Conservation (phyloP, 345 rosid genomes). For the Conringia planisiliqua region DNA sequence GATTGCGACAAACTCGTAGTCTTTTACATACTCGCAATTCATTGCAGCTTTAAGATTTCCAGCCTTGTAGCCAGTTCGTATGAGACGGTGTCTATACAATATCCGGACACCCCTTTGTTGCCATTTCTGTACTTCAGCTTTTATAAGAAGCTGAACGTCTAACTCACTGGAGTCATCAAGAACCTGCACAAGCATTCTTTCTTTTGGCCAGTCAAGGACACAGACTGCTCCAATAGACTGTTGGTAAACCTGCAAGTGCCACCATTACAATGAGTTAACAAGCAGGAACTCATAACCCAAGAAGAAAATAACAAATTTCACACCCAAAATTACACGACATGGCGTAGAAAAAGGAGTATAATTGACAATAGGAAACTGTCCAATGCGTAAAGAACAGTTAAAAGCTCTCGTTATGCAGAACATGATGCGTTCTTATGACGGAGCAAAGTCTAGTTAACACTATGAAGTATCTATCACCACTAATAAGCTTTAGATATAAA, state of each 20-base stretch:
- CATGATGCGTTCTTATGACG: too few relatives aligned
- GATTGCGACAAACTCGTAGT: constrained; percentile 69
- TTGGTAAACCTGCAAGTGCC: constrained; percentile 51
- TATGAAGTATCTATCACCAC: too few relatives aligned
- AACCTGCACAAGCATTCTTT: constrained; percentile 65
- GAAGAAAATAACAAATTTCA: neutral
- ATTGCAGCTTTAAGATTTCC: constrained; percentile 88
- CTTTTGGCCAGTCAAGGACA: constrained; percentile 78
- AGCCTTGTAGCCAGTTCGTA: constrained; percentile 81
- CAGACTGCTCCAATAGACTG: constrained; percentile 71
- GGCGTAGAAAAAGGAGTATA: too few relatives aligned
- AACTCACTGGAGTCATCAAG: constrained; percentile 72
- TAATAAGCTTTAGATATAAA: too few relatives aligned
- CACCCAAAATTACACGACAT: too few relatives aligned
- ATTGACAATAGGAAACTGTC: too few relatives aligned
- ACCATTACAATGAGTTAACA: neutral
- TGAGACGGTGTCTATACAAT: constrained; percentile 71
- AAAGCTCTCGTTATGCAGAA: neutral
- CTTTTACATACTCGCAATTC: constrained; percentile 70
- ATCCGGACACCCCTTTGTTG: constrained; percentile 64
- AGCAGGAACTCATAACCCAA: constrained; percentile 8
- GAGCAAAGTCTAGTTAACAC: too few relatives aligned
- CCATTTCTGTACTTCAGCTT: constrained; percentile 71
- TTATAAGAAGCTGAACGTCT: constrained; percentile 53
- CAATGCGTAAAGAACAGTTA: too few relatives aligned